Evolutionary conservation across 352 stramenopile genomes (phyloP), one percentile per base, ranked within the genome.

Genomic region (Phytopythium mirpurense): DNA sequence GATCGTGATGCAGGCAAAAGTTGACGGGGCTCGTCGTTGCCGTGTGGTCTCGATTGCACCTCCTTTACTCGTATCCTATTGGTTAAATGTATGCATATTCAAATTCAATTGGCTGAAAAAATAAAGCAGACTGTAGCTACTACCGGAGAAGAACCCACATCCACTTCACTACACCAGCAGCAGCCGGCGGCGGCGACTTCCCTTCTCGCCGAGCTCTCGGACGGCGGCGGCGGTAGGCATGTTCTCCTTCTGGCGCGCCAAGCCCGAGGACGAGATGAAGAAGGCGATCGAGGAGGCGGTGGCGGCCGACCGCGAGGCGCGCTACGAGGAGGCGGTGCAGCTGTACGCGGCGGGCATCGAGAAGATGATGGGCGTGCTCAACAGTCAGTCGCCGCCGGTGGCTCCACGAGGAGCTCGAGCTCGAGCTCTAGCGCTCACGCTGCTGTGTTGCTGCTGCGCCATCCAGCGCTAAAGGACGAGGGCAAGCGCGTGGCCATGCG

Each of bases 331-430:
- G 16, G 83, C 83, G 19, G 63, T 94, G 40, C 78, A 86, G 5
- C 61, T 94, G 24, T 94, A 94, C 61, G 72, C 74, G 2, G 48
- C 65, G 19, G 77, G 72, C 31, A 94, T 92, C 47, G 81, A 94
- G 61, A 76, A 73, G 52, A 82, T 94, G 65, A 74, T 94, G 58
- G 51, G 57, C 47, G 49, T 46, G 10, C 47, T 36, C 9, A 40
- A 21, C 34, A 23, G 31, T 58, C 32, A 19, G 23, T 44, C 23
- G 34, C 14, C 19, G 21, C 14, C 41, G 42, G 34, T 26, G 29
- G 5, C 15, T 55, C 44, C 32, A 15, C n/a, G 0, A 1, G 18
- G 14, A 19, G 18, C n/a, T 23, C 31, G 18, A 5, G 9, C 23
- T 12, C 19, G 10, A 14, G 18, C 21, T 38, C 3, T 29, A 53